Evolutionary conservation across 2,329 filamentous ascomycete genomes (phyloP), one percentile per base, ranked within the genome.

Genomic region (Aureobasidium pullulans): DNA sequence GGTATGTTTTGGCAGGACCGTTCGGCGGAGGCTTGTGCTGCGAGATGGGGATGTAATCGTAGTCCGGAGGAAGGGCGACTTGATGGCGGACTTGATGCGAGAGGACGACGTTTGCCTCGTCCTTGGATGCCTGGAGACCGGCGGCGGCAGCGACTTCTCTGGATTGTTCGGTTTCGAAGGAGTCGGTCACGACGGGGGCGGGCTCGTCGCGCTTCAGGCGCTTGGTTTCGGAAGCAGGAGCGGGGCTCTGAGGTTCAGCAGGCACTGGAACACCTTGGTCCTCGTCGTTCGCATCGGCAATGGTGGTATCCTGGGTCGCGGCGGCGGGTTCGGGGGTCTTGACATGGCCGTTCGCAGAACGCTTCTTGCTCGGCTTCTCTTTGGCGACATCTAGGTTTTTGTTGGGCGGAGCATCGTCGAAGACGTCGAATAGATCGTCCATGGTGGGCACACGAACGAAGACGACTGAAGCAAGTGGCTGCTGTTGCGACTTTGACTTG

Each of bases 41-140:
- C 23, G 91, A 95, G 57, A 99, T 89, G n/a, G 93, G 93, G 16
- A 96, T 81, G 66, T 68, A 72, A 72, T 92, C 88, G 77, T 96
- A 96, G 71, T 96, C 90, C 9, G 93, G 92, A 2, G 94, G 94
- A 19, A 99, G 80, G 11, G 94, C 90, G 66, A 97, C 94, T 76
- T 99, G 93, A 79, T 99, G 94, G 75, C 96, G 92, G 67, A 99
- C 96, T 77, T 99, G 96, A 77, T 99, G 95, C 48, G 90, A 93
- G 56, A 99, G 76, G 23, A 96, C 87, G 31, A 99, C 84, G 6
- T 87, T 84, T 48, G 84, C 79, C 31, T 81, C 78, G 57, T 91
- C 88, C 64, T 83, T 84, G 72, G 73, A 79, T 62, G 75, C 79
- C 70, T 81, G 84, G 62, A 79, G 80, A 65, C 89, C 91, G 34